Evolutionary conservation across 2,329 filamentous ascomycete genomes (phyloP).

Genomic region (Hortaea sp.): DNA sequence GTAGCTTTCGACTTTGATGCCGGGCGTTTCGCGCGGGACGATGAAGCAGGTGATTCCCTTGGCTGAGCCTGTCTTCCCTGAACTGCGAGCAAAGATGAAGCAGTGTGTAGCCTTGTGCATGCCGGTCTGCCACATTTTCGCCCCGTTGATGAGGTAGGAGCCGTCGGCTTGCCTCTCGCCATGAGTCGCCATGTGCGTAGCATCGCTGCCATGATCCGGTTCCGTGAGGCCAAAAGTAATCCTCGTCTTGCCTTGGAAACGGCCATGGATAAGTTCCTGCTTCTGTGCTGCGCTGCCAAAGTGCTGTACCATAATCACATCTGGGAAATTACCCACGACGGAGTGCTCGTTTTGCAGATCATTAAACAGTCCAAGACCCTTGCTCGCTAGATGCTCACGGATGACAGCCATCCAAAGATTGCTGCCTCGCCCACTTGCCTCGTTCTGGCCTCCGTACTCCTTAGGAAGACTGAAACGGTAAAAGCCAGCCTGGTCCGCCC

Average conservation of each 20-base stretch:
- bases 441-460: slow-evolving; percentile 45
- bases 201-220: slow-evolving; percentile 52
- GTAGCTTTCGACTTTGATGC: slow-evolving; percentile 46
- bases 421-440: slow-evolving; percentile 31
- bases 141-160: slow-evolving; percentile 46
- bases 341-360: slow-evolving; percentile 56
- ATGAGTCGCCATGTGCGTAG: slow-evolving; percentile 51
- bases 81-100: slow-evolving; percentile 51
- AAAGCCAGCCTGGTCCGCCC: slow-evolving; percentile 51
- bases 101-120: slow-evolving; percentile 53
- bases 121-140: slow-evolving; percentile 57
- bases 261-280: slow-evolving; percentile 41
- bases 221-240: slow-evolving; percentile 55
- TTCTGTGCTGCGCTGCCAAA: slow-evolving; percentile 49
- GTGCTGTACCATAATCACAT: slow-evolving; percentile 52
- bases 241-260: slow-evolving; percentile 44
- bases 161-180: slow-evolving; percentile 38
- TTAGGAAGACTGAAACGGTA: slow-evolving; percentile 49
- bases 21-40: slow-evolving; percentile 43
- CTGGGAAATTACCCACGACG: slow-evolving; percentile 53
- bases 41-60: slow-evolving; percentile 53
- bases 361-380: slow-evolving; percentile 52
- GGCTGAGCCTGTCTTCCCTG: slow-evolving; percentile 42
- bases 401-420: slow-evolving; percentile 57
- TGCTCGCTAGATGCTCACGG: slow-evolving; percentile 48